A percentile compares a stretch with the other conserved stretches of the same genome.
phyloP scores from a whole-genome alignment of 2,329 filamentous ascomycete species.

The Trichoderma sp. region DNA sequence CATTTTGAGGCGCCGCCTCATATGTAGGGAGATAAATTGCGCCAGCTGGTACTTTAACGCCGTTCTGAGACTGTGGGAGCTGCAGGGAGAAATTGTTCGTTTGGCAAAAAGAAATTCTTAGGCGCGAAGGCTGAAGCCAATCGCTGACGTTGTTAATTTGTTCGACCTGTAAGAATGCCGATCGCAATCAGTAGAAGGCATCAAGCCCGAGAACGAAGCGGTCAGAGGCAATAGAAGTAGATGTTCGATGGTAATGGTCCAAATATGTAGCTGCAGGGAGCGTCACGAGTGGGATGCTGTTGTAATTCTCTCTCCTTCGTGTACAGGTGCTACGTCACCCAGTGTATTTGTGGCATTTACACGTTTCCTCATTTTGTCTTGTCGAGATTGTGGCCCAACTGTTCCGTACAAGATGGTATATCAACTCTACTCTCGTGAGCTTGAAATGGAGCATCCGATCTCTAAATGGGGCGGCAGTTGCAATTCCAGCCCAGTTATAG shows the following conservation, averaged over 20 bases:
- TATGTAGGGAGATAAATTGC: neutral
- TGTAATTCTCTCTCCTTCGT: neutral
- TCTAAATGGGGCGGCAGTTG: neutral
- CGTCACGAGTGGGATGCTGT: neutral
- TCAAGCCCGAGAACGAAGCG: neutral
- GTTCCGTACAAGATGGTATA: neutral
- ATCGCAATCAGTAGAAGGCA: neutral
- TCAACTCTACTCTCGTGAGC: neutral
- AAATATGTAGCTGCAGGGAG: neutral
- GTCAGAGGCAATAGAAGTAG: neutral
- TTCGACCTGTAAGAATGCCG: neutral
- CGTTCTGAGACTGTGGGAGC: neutral
- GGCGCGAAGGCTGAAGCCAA: neutral
- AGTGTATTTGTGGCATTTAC: neutral
- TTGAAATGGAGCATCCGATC: neutral
- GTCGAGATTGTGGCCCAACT: neutral
- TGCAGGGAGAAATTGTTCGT: neutral
- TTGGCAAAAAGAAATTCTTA: neutral
- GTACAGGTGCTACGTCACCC: neutral
- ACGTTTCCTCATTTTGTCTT: neutral
- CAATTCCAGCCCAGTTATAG: neutral
- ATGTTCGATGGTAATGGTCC: neutral
- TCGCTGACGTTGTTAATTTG: neutral
- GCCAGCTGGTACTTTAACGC: neutral
- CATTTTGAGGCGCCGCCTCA: neutral